A percentile compares a stretch with the other conserved stretches of the same genome.
These are phyloP conservation scores for Hypomontagnella submonticulosa DNA, from an alignment of 495 filamentous ascomycete genomes.

Conservation along the genomic window DNA sequence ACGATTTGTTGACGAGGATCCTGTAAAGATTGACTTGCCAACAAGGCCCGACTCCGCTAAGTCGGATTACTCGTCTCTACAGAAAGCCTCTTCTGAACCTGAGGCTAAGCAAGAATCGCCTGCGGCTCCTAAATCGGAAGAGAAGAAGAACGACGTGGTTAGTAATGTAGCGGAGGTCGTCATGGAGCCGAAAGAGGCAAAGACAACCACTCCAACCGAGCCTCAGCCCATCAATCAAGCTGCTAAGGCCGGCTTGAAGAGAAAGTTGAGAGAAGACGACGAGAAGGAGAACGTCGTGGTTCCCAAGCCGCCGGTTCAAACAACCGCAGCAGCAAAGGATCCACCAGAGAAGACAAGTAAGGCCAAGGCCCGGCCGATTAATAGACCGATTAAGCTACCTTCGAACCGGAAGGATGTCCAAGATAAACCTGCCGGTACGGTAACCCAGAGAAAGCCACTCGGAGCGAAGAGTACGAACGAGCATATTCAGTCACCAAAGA, in stretches of 20 bases:
- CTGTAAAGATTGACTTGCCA: constrained; percentile 65
- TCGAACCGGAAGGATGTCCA: constrained; percentile 37
- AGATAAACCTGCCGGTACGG: constrained; percentile 38
- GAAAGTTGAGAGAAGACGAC: constrained; percentile 47
- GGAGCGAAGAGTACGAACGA: constrained; percentile 61
- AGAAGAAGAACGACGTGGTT: constrained; percentile 27
- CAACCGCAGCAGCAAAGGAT: constrained; percentile 19
- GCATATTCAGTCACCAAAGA: constrained; percentile 55
- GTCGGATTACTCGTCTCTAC: constrained; percentile 33
- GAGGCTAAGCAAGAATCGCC: constrained; percentile 31
- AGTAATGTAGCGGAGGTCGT: constrained; percentile 9
- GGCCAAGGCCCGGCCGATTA: constrained; percentile 30
- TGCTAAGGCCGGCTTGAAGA: constrained; percentile 45
- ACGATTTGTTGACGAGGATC: constrained; percentile 70
- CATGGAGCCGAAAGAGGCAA: constrained; percentile 38
- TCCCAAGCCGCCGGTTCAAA: constrained; percentile 13
- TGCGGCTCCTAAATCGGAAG: constrained; percentile 24
- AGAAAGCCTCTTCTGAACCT: constrained; percentile 29
- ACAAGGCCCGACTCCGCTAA: constrained; percentile 27
- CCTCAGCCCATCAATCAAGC: constrained; percentile 21
- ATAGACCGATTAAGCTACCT: constrained; percentile 49
- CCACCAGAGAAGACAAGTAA: constrained; percentile 30
- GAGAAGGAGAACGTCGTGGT: constrained; percentile 49
- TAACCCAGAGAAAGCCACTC: constrained; percentile 52
- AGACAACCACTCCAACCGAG: constrained; percentile 34